Evolutionary conservation across 345 rosid species (phyloP), one percentile per base, ranked within the genome.

Genomic region (Pistacia vera): DNA sequence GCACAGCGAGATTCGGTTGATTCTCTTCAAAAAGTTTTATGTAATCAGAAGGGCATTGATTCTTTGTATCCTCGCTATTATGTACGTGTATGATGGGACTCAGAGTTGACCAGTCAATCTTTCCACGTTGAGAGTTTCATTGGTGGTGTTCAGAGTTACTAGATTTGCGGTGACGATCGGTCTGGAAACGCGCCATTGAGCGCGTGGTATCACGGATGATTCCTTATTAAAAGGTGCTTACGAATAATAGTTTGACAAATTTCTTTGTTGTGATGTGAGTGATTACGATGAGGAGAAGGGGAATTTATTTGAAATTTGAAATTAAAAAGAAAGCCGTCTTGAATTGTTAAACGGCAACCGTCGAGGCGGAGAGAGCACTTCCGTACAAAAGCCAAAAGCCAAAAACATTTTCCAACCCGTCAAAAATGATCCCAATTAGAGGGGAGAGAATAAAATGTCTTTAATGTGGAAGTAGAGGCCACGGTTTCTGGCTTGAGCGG

Each of bases 301-400:
- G 38, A 36, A 2, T 36, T 36, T 5, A 4, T 2, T 38, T 38
- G 4, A 38, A 38, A 38, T 38, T 38, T 38, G 5, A 13, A 16
- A 18, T 1, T 11, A 46, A 30, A 46, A 60, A 17, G 38, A 25
- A 22, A 9, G 59, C 67, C 59, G 67, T 41, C 38, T 71, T 18
- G 55, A 71, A n/a, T 12, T 44, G 20, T 13, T 7, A 13, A 2
- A 59, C 67, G 75, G 75, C 75, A 17, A 61, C 75, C n/a, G 67
- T 30, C 67, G 57, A 72, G 20, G 56, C 64, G 25, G 75, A 60
- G 75, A 49, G 75, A 61, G 58, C 67, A 33, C 57, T 28, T 72
- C 66, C 44, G 17, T 46, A 33, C 67, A 60, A 46, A 48, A 20
- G 36, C 75, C 46, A 48, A 48, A 28, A 60, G 58, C 35, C 75